Percentiles rank a stretch among this genome's conserved stretches.
These are phyloP conservation scores for Phalaenopsis aphrodite DNA, from an alignment of 106 monocot species.

Conservation along the genomic window DNA sequence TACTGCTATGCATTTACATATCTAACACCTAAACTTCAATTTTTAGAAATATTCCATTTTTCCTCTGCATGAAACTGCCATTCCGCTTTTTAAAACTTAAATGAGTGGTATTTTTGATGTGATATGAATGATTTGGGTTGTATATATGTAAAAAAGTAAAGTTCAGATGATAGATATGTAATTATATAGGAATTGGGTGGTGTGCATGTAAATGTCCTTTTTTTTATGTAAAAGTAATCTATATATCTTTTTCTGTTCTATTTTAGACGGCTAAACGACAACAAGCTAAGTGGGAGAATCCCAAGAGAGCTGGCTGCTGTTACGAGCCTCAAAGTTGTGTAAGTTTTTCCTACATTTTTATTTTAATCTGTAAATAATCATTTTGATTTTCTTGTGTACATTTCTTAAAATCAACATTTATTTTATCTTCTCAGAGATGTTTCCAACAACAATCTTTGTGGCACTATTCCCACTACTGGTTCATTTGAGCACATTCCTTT, in stretches of 20 bases:
- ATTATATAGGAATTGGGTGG: no score
- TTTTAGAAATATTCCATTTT: no score
- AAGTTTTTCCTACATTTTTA: slow-evolving; percentile 26
- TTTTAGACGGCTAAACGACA: slow-evolving; percentile 76
- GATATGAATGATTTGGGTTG: no score
- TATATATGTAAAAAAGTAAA: no score
- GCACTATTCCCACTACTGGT: slow-evolving; percentile 88
- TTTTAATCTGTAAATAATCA: not conserved
- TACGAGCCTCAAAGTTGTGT: slow-evolving; percentile 87
- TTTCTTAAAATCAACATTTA: not conserved
- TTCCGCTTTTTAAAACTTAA: no score
- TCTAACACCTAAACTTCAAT: no score
- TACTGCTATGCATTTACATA: not conserved
- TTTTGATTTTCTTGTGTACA: not conserved
- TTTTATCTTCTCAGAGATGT: slow-evolving; percentile 57
- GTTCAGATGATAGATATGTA: no score
- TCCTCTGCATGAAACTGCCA: not conserved
- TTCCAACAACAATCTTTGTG: slow-evolving; percentile 85
- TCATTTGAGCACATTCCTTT: slow-evolving; percentile 89
- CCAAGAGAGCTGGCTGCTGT: slow-evolving; percentile 67
- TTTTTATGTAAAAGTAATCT: not conserved
- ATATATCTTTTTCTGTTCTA: not conserved
- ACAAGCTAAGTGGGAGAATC: slow-evolving; percentile 67
- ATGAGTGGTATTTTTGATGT: no score
- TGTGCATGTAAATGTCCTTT: not conserved